phyloP scores from a whole-genome alignment of 352 stramenopile species.

The Globisporangium emineosum region DNA sequence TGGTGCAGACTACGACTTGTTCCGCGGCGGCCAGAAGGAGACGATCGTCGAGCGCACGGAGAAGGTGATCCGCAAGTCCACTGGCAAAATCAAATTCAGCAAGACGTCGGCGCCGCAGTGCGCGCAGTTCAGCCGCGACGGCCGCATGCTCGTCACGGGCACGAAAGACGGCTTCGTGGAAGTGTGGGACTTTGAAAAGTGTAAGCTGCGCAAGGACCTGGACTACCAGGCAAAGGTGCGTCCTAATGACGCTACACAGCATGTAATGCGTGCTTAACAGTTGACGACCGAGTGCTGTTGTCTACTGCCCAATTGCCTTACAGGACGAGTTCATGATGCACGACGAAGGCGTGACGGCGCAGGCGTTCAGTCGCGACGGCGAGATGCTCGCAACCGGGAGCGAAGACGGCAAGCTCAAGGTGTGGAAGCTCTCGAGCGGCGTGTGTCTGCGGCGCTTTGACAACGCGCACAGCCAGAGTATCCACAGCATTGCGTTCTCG shows the following conservation, averaged over 20 bases:
- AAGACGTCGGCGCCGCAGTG: conserved; percentile 80
- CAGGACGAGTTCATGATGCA: conserved; percentile 93
- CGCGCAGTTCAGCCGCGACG: conserved; percentile 87
- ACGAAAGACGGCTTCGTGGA: conserved; percentile 95
- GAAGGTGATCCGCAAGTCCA: conserved; percentile 57
- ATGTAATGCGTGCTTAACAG: neutral
- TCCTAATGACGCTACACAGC: neutral
- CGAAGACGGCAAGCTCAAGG: conserved; percentile 84
- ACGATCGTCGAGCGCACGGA: conserved; percentile 53
- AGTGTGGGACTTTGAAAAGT: conserved; percentile 92
- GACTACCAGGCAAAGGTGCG: conserved; percentile 89
- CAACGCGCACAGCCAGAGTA: conserved; percentile 68
- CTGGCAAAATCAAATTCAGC: conserved; percentile 89
- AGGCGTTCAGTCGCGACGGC: conserved; percentile 86
- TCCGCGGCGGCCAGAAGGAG: conserved; percentile 59
- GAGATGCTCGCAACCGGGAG: conserved; percentile 87
- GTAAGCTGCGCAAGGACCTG: conserved; percentile 88
- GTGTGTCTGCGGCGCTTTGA: conserved; percentile 90
- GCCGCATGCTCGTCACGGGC: conserved; percentile 89
- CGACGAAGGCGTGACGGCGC: conserved; percentile 78
- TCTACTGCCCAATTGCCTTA: neutral
- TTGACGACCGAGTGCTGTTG: neutral
- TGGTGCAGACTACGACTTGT: conserved; percentile 81
- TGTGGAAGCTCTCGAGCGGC: conserved; percentile 91
- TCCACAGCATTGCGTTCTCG: conserved; percentile 90